Conservation (phyloP, 495 filamentous ascomycete species). For the Penicillium parvum region DNA sequence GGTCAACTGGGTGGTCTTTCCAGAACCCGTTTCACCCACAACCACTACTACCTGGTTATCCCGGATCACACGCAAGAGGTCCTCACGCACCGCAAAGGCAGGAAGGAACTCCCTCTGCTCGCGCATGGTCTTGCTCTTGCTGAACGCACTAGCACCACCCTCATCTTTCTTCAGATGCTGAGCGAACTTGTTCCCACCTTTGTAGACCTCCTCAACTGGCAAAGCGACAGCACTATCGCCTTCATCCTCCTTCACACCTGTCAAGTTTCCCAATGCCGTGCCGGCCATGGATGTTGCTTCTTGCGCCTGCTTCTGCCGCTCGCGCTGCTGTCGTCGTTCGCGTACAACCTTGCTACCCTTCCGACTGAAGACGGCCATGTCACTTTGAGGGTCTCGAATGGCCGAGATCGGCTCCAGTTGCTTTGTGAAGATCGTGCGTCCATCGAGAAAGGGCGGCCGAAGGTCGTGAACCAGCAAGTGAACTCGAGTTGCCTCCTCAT, state of each 20-base stretch:
- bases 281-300: constrained; percentile 92
- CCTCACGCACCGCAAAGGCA: constrained; percentile 95
- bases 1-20: constrained; percentile 94
- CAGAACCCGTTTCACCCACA: constrained; percentile 93
- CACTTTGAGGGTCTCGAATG: constrained; percentile 89
- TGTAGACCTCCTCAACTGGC: constrained; percentile 66
- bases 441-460: constrained; percentile 92
- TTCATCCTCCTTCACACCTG: constrained; percentile 93
- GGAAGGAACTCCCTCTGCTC: constrained; percentile 95
- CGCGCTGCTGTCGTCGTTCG: constrained; percentile 85
- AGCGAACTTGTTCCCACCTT: constrained; percentile 76
- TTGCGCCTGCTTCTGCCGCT: constrained; percentile 92
- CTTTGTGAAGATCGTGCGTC: constrained; percentile 92
- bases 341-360: constrained; percentile 93
- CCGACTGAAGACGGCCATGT: constrained; percentile 97
- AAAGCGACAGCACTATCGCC: constrained; percentile 79
- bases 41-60: constrained; percentile 98
- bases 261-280: constrained; percentile 86
- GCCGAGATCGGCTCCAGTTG: constrained; percentile 94
- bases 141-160: constrained; percentile 81
- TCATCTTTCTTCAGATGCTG: constrained; percentile 85
- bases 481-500: constrained; percentile 84
- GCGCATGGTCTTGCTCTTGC: constrained; percentile 80
- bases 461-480: constrained; percentile 94
- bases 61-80: constrained; percentile 87